A percentile compares a stretch with the other conserved stretches of the same genome.
These are phyloP conservation scores for Neofusicoccum kwambonambiense DNA, from an alignment of 2,329 filamentous ascomycete species.

Conservation along the genomic window DNA sequence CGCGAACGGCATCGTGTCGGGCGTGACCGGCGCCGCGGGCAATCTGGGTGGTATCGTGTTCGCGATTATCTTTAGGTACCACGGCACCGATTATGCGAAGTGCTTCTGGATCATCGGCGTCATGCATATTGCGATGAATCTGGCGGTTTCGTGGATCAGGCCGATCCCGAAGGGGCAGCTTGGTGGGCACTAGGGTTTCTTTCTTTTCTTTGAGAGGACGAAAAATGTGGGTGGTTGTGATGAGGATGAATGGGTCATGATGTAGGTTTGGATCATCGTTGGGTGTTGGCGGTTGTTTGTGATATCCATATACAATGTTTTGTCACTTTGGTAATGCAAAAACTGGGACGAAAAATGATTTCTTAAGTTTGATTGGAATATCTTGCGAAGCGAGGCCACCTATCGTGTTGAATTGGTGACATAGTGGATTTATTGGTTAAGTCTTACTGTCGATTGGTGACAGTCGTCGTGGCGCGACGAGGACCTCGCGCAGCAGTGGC, in stretches of 20 bases:
- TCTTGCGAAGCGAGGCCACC: no score
- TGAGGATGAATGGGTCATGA: not conserved
- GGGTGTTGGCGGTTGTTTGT: no score
- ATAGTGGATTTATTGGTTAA: no score
- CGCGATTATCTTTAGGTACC: slow-evolving; percentile 78
- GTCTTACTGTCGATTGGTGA: no score
- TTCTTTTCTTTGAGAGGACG: not conserved
- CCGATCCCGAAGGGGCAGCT: slow-evolving; percentile 57
- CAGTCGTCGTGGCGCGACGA: no score
- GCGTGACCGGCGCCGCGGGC: slow-evolving; percentile 73
- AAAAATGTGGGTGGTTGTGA: not conserved
- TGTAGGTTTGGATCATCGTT: no score
- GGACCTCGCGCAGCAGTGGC: no score
- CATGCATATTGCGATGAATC: slow-evolving; percentile 68
- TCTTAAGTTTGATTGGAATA: no score
- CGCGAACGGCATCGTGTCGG: slow-evolving; percentile 75
- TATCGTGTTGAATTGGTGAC: no score
- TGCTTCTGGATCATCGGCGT: slow-evolving; percentile 81
- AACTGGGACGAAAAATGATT: no score
- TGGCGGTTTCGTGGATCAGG: slow-evolving; percentile 63
- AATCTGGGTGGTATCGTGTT: slow-evolving; percentile 86
- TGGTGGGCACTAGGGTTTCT: slow-evolving; percentile 38
- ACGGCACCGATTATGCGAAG: slow-evolving; percentile 64
- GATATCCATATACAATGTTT: no score
- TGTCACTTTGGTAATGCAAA: no score